Evolutionary conservation across 495 filamentous ascomycete genomes (phyloP).

Genomic region (Penicillium diatomitis): DNA sequence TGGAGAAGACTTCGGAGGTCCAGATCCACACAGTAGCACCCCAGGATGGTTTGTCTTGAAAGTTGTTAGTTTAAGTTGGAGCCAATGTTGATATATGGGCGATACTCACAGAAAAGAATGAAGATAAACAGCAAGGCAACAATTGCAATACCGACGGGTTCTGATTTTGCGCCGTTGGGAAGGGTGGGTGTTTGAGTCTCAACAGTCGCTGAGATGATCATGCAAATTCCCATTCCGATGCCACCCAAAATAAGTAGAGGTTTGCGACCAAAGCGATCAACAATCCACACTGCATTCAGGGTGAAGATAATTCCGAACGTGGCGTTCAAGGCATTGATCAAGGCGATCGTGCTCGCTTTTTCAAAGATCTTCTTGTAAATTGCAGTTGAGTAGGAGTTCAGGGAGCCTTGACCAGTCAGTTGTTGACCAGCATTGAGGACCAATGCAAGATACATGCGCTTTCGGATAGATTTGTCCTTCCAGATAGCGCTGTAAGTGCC

Average conservation of each 20-base stretch:
- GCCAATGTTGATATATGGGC: background rate
- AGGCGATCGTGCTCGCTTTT: conserved; percentile 42
- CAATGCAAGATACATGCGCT: conserved; percentile 44
- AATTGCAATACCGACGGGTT: conserved; percentile 53
- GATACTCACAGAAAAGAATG: conserved; percentile 50
- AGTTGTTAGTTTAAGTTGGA: conserved; percentile 6
- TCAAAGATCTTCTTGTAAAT: conserved; percentile 58
- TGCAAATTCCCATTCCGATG: conserved; percentile 60
- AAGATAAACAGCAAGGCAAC: conserved; percentile 56
- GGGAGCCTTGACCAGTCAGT: conserved; percentile 50
- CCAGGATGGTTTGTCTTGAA: conserved; percentile 54
- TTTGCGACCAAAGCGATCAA: conserved; percentile 62
- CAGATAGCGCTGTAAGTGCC: conserved; percentile 46
- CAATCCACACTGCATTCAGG: conserved; percentile 58
- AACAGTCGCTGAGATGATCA: conserved; percentile 56
- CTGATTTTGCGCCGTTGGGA: conserved; percentile 36
- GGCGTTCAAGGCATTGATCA: conserved; percentile 62
- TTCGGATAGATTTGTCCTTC: conserved; percentile 52
- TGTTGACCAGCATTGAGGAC: conserved; percentile 55
- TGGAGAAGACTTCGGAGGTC: conserved; percentile 56
- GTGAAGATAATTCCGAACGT: conserved; percentile 62
- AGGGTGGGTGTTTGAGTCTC: conserved; percentile 50
- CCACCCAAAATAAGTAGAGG: conserved; percentile 58
- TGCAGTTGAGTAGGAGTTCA: conserved; percentile 55
- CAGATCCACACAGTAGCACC: conserved; percentile 60